These are phyloP conservation scores for Ballota nigra DNA, from an alignment of 257 asterid species.

Conservation along the genomic window DNA sequence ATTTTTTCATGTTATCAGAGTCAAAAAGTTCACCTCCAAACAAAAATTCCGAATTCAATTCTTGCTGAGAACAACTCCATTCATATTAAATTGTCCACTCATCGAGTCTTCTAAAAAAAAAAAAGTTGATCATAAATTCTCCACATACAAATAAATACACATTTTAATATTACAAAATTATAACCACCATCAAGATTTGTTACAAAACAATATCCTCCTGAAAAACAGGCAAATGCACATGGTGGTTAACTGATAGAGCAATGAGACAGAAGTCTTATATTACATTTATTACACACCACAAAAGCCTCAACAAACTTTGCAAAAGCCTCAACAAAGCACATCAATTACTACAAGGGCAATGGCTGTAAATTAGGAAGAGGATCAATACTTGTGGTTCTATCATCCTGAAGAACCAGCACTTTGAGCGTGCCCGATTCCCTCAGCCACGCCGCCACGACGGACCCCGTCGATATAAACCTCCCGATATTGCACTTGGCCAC, in stretches of 20 bases:
- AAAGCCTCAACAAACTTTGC: too few species aligned
- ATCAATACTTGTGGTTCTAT: constrained; percentile 33
- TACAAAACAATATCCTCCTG: background rate
- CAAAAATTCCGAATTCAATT: too few species aligned
- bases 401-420: constrained; percentile 76
- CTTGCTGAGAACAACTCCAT: too few species aligned
- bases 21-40: too few species aligned
- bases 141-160: too few species aligned
- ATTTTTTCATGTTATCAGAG: too few species aligned
- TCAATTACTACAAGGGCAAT: constrained; percentile 40
- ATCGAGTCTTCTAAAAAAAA: too few species aligned
- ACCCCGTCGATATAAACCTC: constrained; percentile 72
- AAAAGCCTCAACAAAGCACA: constrained; percentile 13
- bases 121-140: too few species aligned
- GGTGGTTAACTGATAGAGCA: background rate
- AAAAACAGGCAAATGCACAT: background rate
- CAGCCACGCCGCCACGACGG: constrained; percentile 81
- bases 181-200: background rate
- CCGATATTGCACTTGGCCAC: constrained; percentile 85
- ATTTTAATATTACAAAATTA: background rate
- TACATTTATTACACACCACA: constrained; percentile 31
- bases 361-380: constrained; percentile 40
- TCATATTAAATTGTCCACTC: too few species aligned
- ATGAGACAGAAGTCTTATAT: background rate
- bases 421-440: constrained; percentile 77